Conservation (phyloP, 495 filamentous ascomycete species). For the Talaromyces borbonicus region DNA sequence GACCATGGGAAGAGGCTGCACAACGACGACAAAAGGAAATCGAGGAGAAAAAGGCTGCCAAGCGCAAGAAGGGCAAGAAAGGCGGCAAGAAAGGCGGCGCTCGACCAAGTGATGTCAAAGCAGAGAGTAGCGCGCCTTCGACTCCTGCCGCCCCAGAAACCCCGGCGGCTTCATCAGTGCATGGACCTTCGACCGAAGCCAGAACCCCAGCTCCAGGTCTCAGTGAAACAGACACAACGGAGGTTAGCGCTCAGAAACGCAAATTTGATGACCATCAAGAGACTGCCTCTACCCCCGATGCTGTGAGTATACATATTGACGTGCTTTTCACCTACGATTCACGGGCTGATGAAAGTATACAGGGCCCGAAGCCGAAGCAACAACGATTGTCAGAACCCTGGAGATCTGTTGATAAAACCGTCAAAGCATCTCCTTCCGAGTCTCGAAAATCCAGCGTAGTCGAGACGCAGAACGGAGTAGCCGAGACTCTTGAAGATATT, state of each 20-base stretch:
- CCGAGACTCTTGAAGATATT: constrained; percentile 33
- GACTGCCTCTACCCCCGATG: constrained; percentile 15
- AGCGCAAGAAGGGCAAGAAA: constrained; percentile 39
- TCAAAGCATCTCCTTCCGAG: constrained; percentile 11
- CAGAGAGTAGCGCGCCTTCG: constrained; percentile 14
- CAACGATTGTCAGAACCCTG: constrained; percentile 21
- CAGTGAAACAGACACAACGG: constrained; percentile 20
- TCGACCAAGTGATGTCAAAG: constrained; percentile 29
- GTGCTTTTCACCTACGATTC: neutral
- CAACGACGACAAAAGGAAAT: constrained; percentile 41
- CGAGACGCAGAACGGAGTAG: constrained; percentile 16
- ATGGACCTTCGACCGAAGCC: constrained; percentile 14
- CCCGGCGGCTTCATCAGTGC: constrained; percentile 5
- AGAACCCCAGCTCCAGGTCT: constrained; percentile 18
- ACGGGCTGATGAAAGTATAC: constrained; percentile 9
- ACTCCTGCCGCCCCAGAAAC: constrained; percentile 21
- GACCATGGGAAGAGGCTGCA: constrained; percentile 68
- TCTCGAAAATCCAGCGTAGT: constrained; percentile 27
- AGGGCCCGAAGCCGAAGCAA: constrained; percentile 36
- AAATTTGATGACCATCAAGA: constrained; percentile 34
- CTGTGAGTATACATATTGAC: constrained; percentile 16
- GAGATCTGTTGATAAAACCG: constrained; percentile 10
- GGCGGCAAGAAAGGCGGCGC: constrained; percentile 23
- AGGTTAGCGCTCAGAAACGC: constrained; percentile 31
- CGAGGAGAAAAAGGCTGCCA: constrained; percentile 37